Percentiles rank a stretch among this genome's conserved stretches.
These are phyloP conservation scores for Capniomyces stellatus DNA, from an alignment of 371 early-diverging fungal species.

Conservation along the genomic window DNA sequence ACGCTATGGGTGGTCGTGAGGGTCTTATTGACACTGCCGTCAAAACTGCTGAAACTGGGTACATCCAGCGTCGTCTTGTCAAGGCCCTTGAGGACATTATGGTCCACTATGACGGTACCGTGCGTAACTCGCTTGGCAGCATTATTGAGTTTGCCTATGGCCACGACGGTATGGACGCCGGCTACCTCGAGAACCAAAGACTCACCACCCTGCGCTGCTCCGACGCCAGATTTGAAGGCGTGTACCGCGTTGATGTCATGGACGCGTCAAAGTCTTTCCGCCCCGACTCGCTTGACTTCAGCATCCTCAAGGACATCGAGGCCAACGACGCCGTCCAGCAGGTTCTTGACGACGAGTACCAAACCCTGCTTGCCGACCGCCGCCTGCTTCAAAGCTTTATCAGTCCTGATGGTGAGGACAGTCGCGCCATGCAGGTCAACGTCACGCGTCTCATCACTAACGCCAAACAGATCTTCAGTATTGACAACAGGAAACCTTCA, in stretches of 20 bases:
- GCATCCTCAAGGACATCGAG: constrained; percentile 42
- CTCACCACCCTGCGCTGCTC: constrained; percentile 46
- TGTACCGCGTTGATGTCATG: constrained; percentile 64
- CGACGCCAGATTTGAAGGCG: constrained; percentile 51
- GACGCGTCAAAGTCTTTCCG: constrained; percentile 34
- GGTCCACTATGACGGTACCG: constrained; percentile 96
- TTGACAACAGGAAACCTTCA: constrained; percentile 59
- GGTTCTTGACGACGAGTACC: constrained; percentile 64
- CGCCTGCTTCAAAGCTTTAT: constrained; percentile 49
- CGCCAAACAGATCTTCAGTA: constrained; percentile 73
- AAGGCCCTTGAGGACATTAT: constrained; percentile 98
- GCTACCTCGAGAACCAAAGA: constrained; percentile 72
- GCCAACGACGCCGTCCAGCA: constrained; percentile 47
- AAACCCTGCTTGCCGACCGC: constrained; percentile 57
- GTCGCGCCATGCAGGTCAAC: constrained; percentile 86
- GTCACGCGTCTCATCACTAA: constrained; percentile 76
- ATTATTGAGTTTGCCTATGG: constrained; percentile 95
- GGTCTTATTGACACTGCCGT: constrained; percentile 98
- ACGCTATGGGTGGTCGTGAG: constrained; percentile 99
- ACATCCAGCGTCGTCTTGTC: constrained; percentile 98
- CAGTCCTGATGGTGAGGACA: constrained; percentile 52
- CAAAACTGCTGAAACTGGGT: constrained; percentile 99
- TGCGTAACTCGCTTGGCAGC: constrained; percentile 85
- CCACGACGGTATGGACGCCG: constrained; percentile 98
- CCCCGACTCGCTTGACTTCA: constrained; percentile 41